Conservation (phyloP, 768 basidiomycete species). For the Naematelia aurantialba region DNA sequence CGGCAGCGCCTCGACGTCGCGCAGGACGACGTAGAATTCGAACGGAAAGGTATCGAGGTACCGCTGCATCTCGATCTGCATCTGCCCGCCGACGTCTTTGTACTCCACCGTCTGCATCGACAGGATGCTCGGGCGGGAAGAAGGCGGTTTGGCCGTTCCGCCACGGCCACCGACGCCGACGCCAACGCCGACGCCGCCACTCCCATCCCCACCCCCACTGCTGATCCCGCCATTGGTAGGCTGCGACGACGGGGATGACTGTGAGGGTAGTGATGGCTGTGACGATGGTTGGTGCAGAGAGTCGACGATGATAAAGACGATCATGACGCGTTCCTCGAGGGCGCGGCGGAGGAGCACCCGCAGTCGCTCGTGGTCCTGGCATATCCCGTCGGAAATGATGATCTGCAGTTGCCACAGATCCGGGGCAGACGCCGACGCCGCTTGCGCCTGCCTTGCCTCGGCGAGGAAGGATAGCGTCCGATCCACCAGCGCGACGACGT, state of each 20-base stretch:
- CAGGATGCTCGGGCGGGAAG: slow-evolving; percentile 67
- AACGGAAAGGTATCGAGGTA: slow-evolving; percentile 97
- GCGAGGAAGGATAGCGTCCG: slow-evolving; percentile 70
- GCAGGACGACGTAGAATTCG: slow-evolving; percentile 88
- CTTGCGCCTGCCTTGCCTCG: slow-evolving; percentile 68
- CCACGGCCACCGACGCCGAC: too few species aligned
- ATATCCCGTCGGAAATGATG: slow-evolving; percentile 98
- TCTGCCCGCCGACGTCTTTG: slow-evolving; percentile 60
- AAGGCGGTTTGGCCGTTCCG: slow-evolving; percentile 9
- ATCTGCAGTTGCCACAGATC: slow-evolving; percentile 97
- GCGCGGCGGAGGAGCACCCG: slow-evolving; percentile 76
- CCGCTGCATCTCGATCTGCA: slow-evolving; percentile 81
- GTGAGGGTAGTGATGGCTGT: slow-evolving; percentile 8
- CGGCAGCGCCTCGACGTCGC: slow-evolving; percentile 84
- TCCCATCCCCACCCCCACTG: too few species aligned
- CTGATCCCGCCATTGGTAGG: too few species aligned
- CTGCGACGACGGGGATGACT: too few species aligned
- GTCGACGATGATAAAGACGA: slow-evolving; percentile 94
- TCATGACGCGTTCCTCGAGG: slow-evolving; percentile 83
- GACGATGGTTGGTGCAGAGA: slow-evolving; percentile 60
- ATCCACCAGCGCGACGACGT: slow-evolving; percentile 77
- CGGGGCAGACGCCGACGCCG: slow-evolving; percentile 58
- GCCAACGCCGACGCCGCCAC: too few species aligned
- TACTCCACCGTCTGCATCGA: slow-evolving; percentile 89
- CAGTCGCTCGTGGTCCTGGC: slow-evolving; percentile 86